Conservation (phyloP, 768 basidiomycete species). For the Pulveroboletus sp. region DNA sequence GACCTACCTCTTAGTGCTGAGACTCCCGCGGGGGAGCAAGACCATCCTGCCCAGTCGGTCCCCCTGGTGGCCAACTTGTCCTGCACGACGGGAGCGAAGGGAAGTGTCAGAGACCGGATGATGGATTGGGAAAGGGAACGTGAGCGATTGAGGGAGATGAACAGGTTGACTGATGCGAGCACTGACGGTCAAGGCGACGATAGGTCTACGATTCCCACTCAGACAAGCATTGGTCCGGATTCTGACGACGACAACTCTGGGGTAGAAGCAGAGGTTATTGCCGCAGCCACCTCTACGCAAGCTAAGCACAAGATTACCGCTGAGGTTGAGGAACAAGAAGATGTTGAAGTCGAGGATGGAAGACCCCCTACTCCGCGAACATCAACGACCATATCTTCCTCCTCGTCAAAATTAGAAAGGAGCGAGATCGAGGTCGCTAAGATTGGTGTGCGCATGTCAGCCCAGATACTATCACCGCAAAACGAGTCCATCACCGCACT, state of each 20-base stretch:
- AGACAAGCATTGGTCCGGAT: slow-evolving; percentile 10
- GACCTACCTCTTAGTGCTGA: slow-evolving; percentile 10
- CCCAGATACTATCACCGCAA: slow-evolving; percentile 24
- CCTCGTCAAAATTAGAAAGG: slow-evolving; percentile 22
- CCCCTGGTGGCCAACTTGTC: slow-evolving; percentile 18
- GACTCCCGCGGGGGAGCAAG: slow-evolving; percentile 15
- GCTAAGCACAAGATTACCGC: slow-evolving; percentile 1
- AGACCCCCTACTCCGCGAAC: slow-evolving; percentile 11
- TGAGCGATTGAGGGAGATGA: slow-evolving; percentile 65
- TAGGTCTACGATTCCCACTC: slow-evolving; percentile 23
- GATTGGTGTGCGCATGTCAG: slow-evolving; percentile 26
- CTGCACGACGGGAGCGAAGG: slow-evolving; percentile 16
- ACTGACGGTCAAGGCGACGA: slow-evolving; percentile 36
- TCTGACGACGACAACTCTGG: slow-evolving; percentile 25
- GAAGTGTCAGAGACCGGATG: slow-evolving; percentile 53
- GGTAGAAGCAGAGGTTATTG: slow-evolving; percentile 25
- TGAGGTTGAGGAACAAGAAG: slow-evolving; percentile 3
- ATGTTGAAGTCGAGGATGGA: not conserved
- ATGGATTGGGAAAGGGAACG: slow-evolving; percentile 74
- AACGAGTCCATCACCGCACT: slow-evolving; percentile 22
- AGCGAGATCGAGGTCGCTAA: slow-evolving; percentile 29
- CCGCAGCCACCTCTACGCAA: slow-evolving; percentile 15
- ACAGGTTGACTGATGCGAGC: slow-evolving; percentile 52
- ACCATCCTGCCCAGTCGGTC: slow-evolving; percentile 5
- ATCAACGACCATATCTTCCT: slow-evolving; percentile 14